A percentile compares a stretch with the other conserved stretches of the same genome.
Conservation (phyloP, 495 filamentous ascomycete genomes). For the Chaetomidium leptoderma region DNA sequence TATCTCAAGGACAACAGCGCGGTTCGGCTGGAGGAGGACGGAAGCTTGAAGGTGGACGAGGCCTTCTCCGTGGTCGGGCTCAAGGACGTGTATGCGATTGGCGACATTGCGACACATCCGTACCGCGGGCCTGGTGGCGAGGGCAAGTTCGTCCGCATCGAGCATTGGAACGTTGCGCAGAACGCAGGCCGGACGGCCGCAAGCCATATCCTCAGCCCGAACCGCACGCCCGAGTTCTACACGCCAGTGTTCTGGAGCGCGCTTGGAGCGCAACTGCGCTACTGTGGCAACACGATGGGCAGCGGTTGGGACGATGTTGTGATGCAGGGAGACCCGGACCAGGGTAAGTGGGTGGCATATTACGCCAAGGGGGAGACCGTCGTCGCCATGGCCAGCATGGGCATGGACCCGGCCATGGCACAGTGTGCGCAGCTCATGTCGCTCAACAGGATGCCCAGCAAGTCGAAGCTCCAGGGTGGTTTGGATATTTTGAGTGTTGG, state of each 20-base stretch:
- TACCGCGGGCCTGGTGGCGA: slow-evolving; percentile 85
- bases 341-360: slow-evolving; percentile 82
- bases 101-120: slow-evolving; percentile 93
- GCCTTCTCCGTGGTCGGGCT: slow-evolving; percentile 68
- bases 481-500: slow-evolving; percentile 63
- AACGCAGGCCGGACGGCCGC: slow-evolving; percentile 80
- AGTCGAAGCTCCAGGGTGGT: slow-evolving; percentile 68
- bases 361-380: slow-evolving; percentile 83
- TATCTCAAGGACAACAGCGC: slow-evolving; percentile 71
- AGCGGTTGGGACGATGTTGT: slow-evolving; percentile 82
- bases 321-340: slow-evolving; percentile 68
- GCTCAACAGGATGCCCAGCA: slow-evolving; percentile 72
- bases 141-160: slow-evolving; percentile 66
- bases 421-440: slow-evolving; percentile 85
- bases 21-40: slow-evolving; percentile 69
- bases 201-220: slow-evolving; percentile 62
- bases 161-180: slow-evolving; percentile 98
- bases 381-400: slow-evolving; percentile 90
- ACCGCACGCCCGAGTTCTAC: slow-evolving; percentile 62
- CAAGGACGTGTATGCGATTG: slow-evolving; percentile 84
- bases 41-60: slow-evolving; percentile 72
- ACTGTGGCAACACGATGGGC: slow-evolving; percentile 74
- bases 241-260: slow-evolving; percentile 97
- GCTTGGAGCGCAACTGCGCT: slow-evolving; percentile 79
- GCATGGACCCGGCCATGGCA: slow-evolving; percentile 78